Evolutionary conservation across 192 early-diverging fungal species (phyloP).

Genomic region (Coemansia sp.): DNA sequence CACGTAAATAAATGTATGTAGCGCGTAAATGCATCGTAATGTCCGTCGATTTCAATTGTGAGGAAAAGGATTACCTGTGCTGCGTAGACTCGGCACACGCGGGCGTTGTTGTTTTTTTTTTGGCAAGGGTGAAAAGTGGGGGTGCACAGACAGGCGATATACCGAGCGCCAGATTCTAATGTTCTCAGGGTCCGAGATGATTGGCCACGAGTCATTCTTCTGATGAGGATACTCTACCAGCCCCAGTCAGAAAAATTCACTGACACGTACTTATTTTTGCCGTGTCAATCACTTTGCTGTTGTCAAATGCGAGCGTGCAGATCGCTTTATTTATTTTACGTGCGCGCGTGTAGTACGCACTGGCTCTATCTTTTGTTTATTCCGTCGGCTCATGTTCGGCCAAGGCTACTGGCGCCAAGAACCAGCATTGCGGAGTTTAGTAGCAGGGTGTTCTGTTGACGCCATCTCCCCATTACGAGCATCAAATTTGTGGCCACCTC

Average conservation of each 20-base stretch:
- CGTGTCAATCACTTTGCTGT: constrained; percentile 3
- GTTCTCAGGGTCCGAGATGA: constrained; percentile 1
- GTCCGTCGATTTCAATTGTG: neutral
- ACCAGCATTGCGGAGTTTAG: neutral
- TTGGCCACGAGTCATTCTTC: neutral
- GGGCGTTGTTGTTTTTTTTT: neutral
- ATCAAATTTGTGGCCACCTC: neutral
- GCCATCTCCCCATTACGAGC: neutral
- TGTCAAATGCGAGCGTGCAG: neutral
- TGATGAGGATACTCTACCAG: constrained; percentile 8
- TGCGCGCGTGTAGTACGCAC: neutral
- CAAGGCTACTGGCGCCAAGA: neutral
- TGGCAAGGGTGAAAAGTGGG: neutral
- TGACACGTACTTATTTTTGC: neutral
- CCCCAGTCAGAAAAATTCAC: neutral
- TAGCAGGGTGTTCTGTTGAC: neutral
- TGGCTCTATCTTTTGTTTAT: neutral
- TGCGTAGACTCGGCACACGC: constrained; percentile 1
- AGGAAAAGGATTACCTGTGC: neutral
- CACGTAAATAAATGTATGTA: neutral
- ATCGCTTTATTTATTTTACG: neutral
- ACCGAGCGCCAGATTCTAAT: neutral
- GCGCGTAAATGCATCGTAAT: neutral
- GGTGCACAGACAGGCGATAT: neutral
- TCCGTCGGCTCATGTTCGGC: neutral